Evolutionary conservation across 176 grass and related monocot species (phyloP).

Genomic region (Avena sativa): DNA sequence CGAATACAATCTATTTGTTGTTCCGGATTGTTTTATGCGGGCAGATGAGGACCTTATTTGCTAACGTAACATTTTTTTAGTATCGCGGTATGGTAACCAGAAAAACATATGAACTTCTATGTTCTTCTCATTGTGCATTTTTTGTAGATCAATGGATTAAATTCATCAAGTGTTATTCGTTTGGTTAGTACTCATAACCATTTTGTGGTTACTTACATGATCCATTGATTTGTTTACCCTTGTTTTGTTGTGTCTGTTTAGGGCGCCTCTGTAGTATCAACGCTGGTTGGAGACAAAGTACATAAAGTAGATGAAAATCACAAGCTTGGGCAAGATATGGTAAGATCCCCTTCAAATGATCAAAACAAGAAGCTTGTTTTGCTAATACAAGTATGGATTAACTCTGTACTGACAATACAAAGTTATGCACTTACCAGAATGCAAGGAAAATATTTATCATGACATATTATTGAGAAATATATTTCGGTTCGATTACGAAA

Average conservation of each 20-base stretch:
- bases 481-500: too few species aligned
- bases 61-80: neutral
- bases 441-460: neutral
- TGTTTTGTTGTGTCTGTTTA: constrained; percentile 32
- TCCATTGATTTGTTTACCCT: neutral
- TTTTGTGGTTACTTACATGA: neutral
- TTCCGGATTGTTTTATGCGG: neutral
- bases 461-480: neutral
- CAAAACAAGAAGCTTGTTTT: neutral
- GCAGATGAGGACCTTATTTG: neutral
- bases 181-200: neutral
- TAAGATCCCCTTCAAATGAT: constrained; percentile 34
- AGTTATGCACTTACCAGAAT: neutral
- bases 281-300: constrained; percentile 48
- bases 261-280: constrained; percentile 40
- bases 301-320: constrained; percentile 55
- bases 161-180: neutral
- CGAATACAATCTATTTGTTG: neutral
- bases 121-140: neutral
- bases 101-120: neutral
- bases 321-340: constrained; percentile 58
- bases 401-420: too few species aligned
- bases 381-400: too few species aligned
- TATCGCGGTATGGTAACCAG: neutral
- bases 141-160: neutral